Percentiles rank a stretch among this genome's conserved stretches.
Conservation (phyloP, 2,329 filamentous ascomycete species). For the Ambrosiella xylebori region DNA sequence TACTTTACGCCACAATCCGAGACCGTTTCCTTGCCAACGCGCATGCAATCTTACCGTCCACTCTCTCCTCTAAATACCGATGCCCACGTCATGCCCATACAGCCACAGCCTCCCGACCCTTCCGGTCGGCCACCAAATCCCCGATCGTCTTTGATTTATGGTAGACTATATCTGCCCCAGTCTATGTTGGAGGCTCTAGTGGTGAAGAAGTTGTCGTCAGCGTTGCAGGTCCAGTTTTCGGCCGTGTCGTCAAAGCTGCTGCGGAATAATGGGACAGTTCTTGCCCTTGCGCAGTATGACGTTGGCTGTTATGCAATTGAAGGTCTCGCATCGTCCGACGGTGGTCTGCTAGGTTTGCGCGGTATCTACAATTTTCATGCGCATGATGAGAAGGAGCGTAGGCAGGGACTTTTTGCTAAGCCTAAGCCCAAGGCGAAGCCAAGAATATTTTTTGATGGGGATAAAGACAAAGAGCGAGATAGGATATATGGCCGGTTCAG, state of each 20-base stretch:
- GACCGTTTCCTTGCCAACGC: conserved; percentile 54
- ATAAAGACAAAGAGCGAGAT: conserved; percentile 42
- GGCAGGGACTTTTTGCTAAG: background rate
- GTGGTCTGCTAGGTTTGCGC: conserved; percentile 68
- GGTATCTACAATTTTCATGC: conserved; percentile 90
- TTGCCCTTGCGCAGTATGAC: conserved; percentile 65
- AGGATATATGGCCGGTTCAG: conserved; percentile 68
- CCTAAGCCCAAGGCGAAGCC: background rate
- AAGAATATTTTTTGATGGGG: conserved; percentile 14
- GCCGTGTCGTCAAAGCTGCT: conserved; percentile 57
- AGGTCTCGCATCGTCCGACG: conserved; percentile 82
- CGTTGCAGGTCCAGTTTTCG: conserved; percentile 63
- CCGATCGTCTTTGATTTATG: conserved; percentile 49
- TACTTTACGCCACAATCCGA: conserved; percentile 52
- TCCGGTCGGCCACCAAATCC: conserved; percentile 17
- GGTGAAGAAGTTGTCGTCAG: conserved; percentile 58
- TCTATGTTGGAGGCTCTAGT: conserved; percentile 78
- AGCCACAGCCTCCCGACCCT: conserved; percentile 11
- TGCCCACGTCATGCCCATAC: background rate
- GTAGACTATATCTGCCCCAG: conserved; percentile 64
- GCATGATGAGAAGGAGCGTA: conserved; percentile 30
- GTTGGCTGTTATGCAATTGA: conserved; percentile 76
- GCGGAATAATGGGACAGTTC: conserved; percentile 57
- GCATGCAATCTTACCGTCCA: conserved; percentile 70
- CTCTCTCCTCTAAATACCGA: conserved; percentile 29